Percentiles rank a stretch among this genome's conserved stretches.
Conservation (phyloP, 2,329 filamentous ascomycete species). For the Bipolaris victoriae region DNA sequence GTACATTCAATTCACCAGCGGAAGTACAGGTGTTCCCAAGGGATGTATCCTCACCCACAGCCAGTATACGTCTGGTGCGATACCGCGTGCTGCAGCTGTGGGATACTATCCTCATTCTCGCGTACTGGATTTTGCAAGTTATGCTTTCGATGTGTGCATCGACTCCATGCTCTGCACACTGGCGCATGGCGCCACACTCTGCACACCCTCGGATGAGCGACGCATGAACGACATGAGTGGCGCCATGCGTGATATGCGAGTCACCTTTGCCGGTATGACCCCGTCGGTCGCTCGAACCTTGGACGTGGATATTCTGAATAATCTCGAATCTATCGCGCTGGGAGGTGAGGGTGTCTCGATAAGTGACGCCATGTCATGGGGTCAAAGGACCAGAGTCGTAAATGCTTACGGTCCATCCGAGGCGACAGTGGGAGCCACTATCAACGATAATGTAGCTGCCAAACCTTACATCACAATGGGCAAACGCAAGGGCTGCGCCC, state of each 20-base stretch:
- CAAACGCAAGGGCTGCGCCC: conserved; percentile 39
- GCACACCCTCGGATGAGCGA: conserved; percentile 53
- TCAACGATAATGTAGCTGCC: conserved; percentile 37
- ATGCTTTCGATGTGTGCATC: conserved; percentile 48
- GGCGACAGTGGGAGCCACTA: conserved; percentile 44
- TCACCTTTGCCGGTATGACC: conserved; percentile 47
- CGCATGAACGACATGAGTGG: conserved; percentile 57
- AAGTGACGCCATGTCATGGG: conserved; percentile 53
- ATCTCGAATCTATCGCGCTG: conserved; percentile 53
- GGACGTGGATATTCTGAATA: conserved; percentile 46
- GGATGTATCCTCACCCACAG: conserved; percentile 45
- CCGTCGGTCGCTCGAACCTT: conserved; percentile 48
- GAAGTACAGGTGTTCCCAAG: conserved; percentile 46
- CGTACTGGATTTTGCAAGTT: conserved; percentile 47
- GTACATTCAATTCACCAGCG: conserved; percentile 48
- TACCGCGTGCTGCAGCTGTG: conserved; percentile 40
- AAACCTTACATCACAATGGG: conserved; percentile 49
- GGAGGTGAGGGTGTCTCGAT: conserved; percentile 48
- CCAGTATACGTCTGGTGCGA: conserved; percentile 45
- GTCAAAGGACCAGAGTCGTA: conserved; percentile 42
- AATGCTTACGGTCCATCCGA: conserved; percentile 49
- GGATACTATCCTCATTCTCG: conserved; percentile 45
- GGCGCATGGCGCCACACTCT: conserved; percentile 43
- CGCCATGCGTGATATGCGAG: conserved; percentile 44
- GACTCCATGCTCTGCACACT: conserved; percentile 47